Base-by-base conservation (phyloP, 164 flowering plant genomes). In the Nymphaea thermarum region DNA sequence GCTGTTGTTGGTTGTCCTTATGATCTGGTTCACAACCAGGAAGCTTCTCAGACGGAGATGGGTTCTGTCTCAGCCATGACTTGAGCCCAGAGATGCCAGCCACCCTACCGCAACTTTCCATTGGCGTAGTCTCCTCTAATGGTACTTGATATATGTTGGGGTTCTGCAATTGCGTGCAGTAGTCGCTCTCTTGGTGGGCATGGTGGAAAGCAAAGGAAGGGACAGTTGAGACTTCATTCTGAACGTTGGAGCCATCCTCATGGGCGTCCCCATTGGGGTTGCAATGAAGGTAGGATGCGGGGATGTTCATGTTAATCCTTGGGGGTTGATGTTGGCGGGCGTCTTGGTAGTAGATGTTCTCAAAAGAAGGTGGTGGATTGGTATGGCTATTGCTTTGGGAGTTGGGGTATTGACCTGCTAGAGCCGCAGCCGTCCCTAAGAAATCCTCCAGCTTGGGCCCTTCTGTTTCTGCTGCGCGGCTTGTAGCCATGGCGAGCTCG, bases 401-500 rank as follows among this genome's bases (percentile, higher is more conserved):
- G 57, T n/a, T 59, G 53, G 16, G 36, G 67, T 63, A n/a, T 8
- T 66, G 70, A n/a, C 66, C 43, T 43, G 70, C 41, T n/a, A n/a
- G 7, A 8, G 18, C 63, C 6, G 42, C 11, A 18, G 74, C 15
- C 72, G 73, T 80, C n/a, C 96, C 93, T 44, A 90, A 60, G 71
- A 88, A 86, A 71, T 88, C 91, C 71, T 88, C 96, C 63, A 90
- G 84, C 76, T 86, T 90, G 66, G 96, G 96, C 53, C 71, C 74
- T 41, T 75, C 86, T 62, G 66, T 74, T 18, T 74, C 78, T 60
- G 71, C 71, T 47, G 55, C 55, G 12, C 55, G 7, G 63, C 25
- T 61, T 61, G 63, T 7, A 61, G 63, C 4, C 63, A n/a, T n/a
- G 5, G 63, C 25, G 63, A 3, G 3, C 55, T 47, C 55, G 12